A percentile compares a stretch with the other conserved stretches of the same genome.
Evolutionary conservation across 2,329 filamentous ascomycete genomes (phyloP).

Genomic region (Penicillium crustosum): DNA sequence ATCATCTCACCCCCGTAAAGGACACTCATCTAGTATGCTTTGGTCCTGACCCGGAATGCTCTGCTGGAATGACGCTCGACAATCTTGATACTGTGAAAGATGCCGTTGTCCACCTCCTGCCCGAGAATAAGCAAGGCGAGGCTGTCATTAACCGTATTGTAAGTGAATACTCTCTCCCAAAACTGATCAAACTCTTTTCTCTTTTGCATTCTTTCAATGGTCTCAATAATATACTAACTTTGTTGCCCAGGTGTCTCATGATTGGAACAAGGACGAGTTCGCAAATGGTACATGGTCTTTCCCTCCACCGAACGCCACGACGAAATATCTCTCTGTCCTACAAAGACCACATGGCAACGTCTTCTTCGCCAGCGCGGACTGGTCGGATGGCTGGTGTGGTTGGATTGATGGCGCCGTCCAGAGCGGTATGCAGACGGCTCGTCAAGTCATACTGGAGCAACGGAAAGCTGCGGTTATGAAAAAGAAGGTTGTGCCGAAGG

Average conservation of each 20-base stretch:
- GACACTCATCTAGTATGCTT: not conserved
- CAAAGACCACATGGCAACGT: conserved; percentile 29
- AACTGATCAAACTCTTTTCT: not conserved
- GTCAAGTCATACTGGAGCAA: not conserved
- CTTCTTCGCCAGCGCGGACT: conserved; percentile 36
- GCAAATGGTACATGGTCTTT: conserved; percentile 31
- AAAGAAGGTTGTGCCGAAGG: not conserved
- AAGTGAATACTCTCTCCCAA: not conserved
- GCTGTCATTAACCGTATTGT: not conserved
- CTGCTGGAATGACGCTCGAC: not conserved
- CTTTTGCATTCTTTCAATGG: not conserved
- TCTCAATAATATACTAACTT: not conserved
- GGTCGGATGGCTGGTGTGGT: conserved; percentile 36
- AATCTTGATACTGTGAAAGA: not conserved
- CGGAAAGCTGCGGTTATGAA: not conserved
- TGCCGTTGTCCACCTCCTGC: not conserved
- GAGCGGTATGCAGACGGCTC: conserved; percentile 18
- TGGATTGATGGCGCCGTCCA: conserved; percentile 40
- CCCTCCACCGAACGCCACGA: conserved; percentile 11
- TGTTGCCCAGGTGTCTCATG: conserved; percentile 15
- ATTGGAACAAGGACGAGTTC: conserved; percentile 34
- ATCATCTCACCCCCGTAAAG: not conserved
- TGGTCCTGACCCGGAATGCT: not conserved
- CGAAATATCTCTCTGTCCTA: conserved; percentile 25
- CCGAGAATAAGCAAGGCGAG: not conserved